Base-by-base conservation (phyloP, 805 yeast genomes). In the Ogataea methylovora region DNA sequence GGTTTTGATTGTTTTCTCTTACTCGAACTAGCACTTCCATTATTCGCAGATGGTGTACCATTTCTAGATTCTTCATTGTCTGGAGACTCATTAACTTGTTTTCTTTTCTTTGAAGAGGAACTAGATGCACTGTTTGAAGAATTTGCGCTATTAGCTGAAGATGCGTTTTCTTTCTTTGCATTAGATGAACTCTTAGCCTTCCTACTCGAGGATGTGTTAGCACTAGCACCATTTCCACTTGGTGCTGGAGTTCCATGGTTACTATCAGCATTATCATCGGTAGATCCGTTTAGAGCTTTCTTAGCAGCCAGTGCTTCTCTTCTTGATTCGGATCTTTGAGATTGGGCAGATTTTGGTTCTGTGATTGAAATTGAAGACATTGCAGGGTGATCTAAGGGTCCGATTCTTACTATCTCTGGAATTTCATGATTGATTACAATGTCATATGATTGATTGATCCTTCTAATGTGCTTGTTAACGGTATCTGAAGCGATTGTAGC, bases 241-340 rank as follows among this genome's bases (percentile, higher is more conserved):
- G 25, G 12, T 13, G 23, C 8, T n/a, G n/a, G n/a, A n/a, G n/a
- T n/a, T n/a, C n/a, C n/a, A n/a, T n/a, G n/a, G n/a, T n/a, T n/a
- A n/a, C n/a, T n/a, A n/a, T n/a, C n/a, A n/a, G n/a, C n/a, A n/a
- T n/a, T n/a, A n/a, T n/a, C n/a, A n/a, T n/a, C 41, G 16, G 47
- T 15, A 4, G 13, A 9, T 17, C 21, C 26, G 3, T 13, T 15
- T 10, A 27, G 27, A 22, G 87, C 86, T 52, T 79, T 80, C 44
- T 76, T 79, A 3, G 96, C 96, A 2, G 95, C 95, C 46, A 88
- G 67, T 8, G 97, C 96, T 51, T 88, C 97, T 39, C 97, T 70
- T 43, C 97, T 69, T 31, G 83, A 73, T 60, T 90, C 97, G 48
- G 85, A 73, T 40, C 95, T 67, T 45, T 80, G 79, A 26, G 82